Evolutionary conservation across 805 yeast genomes (phyloP).

Genomic region (Ogataea salicorniae): DNA sequence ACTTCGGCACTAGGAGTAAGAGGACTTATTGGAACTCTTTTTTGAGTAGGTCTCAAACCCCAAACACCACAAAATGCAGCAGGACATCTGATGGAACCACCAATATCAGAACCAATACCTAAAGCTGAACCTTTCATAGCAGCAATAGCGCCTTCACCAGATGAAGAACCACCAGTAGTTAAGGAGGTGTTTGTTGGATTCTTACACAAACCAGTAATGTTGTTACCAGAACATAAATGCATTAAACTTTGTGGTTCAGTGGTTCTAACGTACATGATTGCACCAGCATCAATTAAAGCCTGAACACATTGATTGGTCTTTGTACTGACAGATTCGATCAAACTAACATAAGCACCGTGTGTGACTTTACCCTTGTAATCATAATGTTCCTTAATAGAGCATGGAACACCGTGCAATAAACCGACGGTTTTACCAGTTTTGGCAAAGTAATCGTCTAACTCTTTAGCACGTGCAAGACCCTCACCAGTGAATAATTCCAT

Average conservation of each 20-base stretch:
- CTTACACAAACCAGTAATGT: slow-evolving; percentile 44
- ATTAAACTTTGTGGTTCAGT: slow-evolving; percentile 52
- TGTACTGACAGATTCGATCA: slow-evolving; percentile 35
- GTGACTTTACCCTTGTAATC: slow-evolving; percentile 45
- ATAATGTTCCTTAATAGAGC: slow-evolving; percentile 58
- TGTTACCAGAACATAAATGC: slow-evolving; percentile 52
- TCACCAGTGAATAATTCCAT: slow-evolving; percentile 43
- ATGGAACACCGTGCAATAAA: slow-evolving; percentile 60
- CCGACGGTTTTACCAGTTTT: slow-evolving; percentile 45
- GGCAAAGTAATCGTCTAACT: slow-evolving; percentile 44
- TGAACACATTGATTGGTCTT: slow-evolving; percentile 37
- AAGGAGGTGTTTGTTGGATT: slow-evolving; percentile 45
- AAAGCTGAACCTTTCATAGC: slow-evolving; percentile 42
- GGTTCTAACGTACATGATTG: slow-evolving; percentile 51
- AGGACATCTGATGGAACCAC: slow-evolving; percentile 53
- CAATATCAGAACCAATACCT: slow-evolving; percentile 44
- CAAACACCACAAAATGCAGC: slow-evolving; percentile 49
- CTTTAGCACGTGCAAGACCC: slow-evolving; percentile 43
- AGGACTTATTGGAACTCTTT: slow-evolving; percentile 36
- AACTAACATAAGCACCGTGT: slow-evolving; percentile 43
- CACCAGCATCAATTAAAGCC: slow-evolving; percentile 46
- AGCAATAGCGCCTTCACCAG: slow-evolving; percentile 48
- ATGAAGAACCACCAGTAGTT: slow-evolving; percentile 50
- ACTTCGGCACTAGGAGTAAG: no score
- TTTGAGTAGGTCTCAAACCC: slow-evolving; percentile 45